Conservation (phyloP, 805 yeast genomes). For the Candida schatavii region DNA sequence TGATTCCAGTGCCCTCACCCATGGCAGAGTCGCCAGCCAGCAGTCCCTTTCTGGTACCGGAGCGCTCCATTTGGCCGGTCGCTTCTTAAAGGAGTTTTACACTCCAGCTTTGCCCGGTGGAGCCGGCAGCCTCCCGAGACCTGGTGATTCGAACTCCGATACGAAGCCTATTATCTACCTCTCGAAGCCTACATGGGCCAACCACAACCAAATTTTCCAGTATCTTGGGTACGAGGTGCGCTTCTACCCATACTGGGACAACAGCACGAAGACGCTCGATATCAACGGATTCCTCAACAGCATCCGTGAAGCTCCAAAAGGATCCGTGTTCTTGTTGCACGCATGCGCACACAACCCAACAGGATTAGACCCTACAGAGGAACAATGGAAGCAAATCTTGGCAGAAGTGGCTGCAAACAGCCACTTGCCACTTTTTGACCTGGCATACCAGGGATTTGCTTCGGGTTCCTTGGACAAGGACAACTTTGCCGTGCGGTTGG, state of each 20-base stretch:
- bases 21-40: constrained; percentile 53
- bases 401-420: constrained; percentile 55
- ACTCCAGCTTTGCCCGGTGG: too few relatives aligned
- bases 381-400: constrained; percentile 75
- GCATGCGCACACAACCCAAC: constrained; percentile 99
- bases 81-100: constrained; percentile 55
- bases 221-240: constrained; percentile 64
- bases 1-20: constrained; percentile 50
- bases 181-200: constrained; percentile 96
- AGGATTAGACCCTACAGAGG: constrained; percentile 86
- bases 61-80: constrained; percentile 86
- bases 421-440: constrained; percentile 84
- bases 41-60: constrained; percentile 89
- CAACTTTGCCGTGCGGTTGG: constrained; percentile 76
- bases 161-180: constrained; percentile 51
- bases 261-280: constrained; percentile 65
- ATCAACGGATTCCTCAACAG: constrained; percentile 63
- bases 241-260: constrained; percentile 85
- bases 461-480: constrained; percentile 81
- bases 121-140: too few relatives aligned
- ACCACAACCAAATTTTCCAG: constrained; percentile 82
- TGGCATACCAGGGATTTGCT: constrained; percentile 97
- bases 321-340: constrained; percentile 80
- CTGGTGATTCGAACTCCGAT: constrained; percentile 20
- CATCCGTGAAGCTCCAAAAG: constrained; percentile 64